A percentile compares a stretch with the other conserved stretches of the same genome.
phyloP scores from a whole-genome alignment of 176 grass and related monocot species.

The Carex myosuroides region DNA sequence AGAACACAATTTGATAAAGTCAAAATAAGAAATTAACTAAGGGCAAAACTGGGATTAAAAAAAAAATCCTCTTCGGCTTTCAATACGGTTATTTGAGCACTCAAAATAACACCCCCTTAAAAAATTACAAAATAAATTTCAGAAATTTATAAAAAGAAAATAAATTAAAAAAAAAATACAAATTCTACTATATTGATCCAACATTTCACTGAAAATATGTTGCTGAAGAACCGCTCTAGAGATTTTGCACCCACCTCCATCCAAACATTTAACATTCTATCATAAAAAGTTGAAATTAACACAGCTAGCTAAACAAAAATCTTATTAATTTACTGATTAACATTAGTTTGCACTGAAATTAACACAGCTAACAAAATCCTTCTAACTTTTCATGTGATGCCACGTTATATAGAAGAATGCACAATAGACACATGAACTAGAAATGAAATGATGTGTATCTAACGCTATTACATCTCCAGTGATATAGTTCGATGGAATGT shows the following conservation, averaged over 20 bases:
- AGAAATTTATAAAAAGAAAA: too few relatives aligned
- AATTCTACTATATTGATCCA: too few relatives aligned
- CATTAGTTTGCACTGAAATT: neutral
- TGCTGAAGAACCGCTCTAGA: slow-evolving; percentile 49
- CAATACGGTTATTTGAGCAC: too few relatives aligned
- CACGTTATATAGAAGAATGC: neutral
- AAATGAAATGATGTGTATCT: neutral
- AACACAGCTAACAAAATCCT: neutral
- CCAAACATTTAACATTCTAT: slow-evolving; percentile 85
- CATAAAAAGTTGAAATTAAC: slow-evolving; percentile 20
- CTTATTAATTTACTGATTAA: neutral
- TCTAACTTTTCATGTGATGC: neutral
- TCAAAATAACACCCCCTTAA: too few relatives aligned
- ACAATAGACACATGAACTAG: slow-evolving; percentile 17
- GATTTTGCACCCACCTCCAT: slow-evolving; percentile 71
- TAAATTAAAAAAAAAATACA: too few relatives aligned
- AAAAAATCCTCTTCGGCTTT: too few relatives aligned
- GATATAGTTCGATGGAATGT: slow-evolving; percentile 84
- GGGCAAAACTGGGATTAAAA: too few relatives aligned
- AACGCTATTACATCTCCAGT: slow-evolving; percentile 76
- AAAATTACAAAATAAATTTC: too few relatives aligned
- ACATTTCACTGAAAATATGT: neutral
- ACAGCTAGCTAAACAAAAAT: slow-evolving; percentile 10
- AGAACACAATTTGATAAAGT: too few relatives aligned
- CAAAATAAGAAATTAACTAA: too few relatives aligned